Percentiles rank a stretch among this genome's conserved stretches.
These are phyloP conservation scores for Suillus variegatus DNA, from an alignment of 768 basidiomycete species.

Conservation along the genomic window DNA sequence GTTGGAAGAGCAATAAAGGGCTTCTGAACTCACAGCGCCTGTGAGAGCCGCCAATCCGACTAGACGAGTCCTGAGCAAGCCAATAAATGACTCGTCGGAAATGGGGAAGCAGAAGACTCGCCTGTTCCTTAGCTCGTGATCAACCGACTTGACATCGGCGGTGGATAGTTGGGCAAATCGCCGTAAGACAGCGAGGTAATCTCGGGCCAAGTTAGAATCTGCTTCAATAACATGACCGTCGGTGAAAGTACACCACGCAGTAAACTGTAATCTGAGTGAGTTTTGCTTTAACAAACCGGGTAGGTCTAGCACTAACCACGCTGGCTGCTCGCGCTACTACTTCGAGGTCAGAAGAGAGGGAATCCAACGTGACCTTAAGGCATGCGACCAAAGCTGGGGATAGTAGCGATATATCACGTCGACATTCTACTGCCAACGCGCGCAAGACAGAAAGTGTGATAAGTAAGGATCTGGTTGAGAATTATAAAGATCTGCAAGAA, in stretches of 20 bases:
- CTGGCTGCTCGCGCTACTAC: slow-evolving; percentile 76
- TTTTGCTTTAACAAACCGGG: background rate
- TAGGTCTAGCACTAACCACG: slow-evolving; percentile 56
- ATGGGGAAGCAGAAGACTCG: slow-evolving; percentile 25
- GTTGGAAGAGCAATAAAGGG: slow-evolving; percentile 68
- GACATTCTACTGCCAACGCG: slow-evolving; percentile 83
- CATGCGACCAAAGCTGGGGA: slow-evolving; percentile 69
- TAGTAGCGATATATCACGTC: slow-evolving; percentile 76
- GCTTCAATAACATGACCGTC: slow-evolving; percentile 82
- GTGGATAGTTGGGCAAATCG: slow-evolving; percentile 67
- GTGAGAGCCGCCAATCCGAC: slow-evolving; percentile 84
- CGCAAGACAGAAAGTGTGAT: slow-evolving; percentile 83
- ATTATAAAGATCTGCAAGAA: slow-evolving; percentile 5
- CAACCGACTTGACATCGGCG: slow-evolving; percentile 46
- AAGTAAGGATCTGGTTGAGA: slow-evolving; percentile 59
- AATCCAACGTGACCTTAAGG: slow-evolving; percentile 55
- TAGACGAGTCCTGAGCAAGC: slow-evolving; percentile 64
- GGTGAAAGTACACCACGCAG: slow-evolving; percentile 90
- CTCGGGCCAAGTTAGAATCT: slow-evolving; percentile 65
- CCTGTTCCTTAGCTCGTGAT: slow-evolving; percentile 79
- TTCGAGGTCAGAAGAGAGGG: slow-evolving; percentile 68
- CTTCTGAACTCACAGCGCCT: slow-evolving; percentile 82
- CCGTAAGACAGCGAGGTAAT: slow-evolving; percentile 68
- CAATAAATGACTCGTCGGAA: slow-evolving; percentile 3
- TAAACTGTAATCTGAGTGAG: slow-evolving; percentile 56